Conservation (phyloP, 352 stramenopile genomes). For the Pythium rishiriense region DNA sequence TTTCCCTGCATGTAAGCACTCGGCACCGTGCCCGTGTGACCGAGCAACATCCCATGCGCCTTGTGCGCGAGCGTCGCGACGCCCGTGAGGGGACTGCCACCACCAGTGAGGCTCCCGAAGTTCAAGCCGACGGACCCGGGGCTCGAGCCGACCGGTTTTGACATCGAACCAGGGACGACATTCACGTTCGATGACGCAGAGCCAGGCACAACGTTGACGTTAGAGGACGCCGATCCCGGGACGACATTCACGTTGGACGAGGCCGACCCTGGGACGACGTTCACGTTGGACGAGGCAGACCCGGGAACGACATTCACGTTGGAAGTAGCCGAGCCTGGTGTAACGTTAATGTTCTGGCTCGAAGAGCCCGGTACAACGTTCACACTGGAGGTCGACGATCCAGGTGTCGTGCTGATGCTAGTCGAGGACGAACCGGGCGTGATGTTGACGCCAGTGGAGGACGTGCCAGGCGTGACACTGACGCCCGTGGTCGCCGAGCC, state of each 20-base stretch:
- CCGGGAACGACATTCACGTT: background rate
- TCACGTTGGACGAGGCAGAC: background rate
- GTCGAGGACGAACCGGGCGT: background rate
- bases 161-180: background rate
- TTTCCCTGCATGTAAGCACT: slow-evolving; percentile 21
- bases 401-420: background rate
- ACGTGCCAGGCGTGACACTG: slow-evolving; percentile 12
- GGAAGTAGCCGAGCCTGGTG: background rate
- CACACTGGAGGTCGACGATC: background rate
- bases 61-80: slow-evolving; percentile 16
- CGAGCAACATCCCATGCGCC: slow-evolving; percentile 11
- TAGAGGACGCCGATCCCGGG: background rate
- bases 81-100: background rate
- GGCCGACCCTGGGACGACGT: slow-evolving; percentile 4
- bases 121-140: background rate
- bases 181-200: too few relatives aligned
- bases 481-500: background rate
- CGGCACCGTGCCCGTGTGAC: slow-evolving; percentile 18
- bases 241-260: background rate
- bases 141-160: background rate
- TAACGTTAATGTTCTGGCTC: background rate
- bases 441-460: slow-evolving; percentile 1
- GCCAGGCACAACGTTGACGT: slow-evolving; percentile 2
- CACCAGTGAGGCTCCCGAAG: background rate
- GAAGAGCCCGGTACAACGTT: background rate